Percentiles rank a stretch among this genome's conserved stretches.
Conservation (phyloP, 2,329 filamentous ascomycete species). For the Ramichloridium luteum region DNA sequence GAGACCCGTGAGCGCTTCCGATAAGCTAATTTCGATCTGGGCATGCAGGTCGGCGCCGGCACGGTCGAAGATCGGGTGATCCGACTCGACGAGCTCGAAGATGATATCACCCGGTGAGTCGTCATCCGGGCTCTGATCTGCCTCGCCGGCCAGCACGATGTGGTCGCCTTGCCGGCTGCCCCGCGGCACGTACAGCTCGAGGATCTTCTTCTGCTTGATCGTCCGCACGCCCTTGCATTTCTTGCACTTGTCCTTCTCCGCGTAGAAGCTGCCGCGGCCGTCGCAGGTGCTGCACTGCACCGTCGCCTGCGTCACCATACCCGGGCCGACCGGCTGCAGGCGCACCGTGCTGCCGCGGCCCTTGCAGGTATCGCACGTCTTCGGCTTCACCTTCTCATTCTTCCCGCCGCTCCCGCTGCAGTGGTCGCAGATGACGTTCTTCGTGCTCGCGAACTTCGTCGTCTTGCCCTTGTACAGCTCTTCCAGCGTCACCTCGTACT, state of each 20-base stretch:
- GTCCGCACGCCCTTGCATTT: slow-evolving; percentile 88
- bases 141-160: slow-evolving; percentile 84
- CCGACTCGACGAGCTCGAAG: slow-evolving; percentile 72
- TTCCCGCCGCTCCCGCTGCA: slow-evolving; percentile 88
- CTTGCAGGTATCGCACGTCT: slow-evolving; percentile 71
- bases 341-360: slow-evolving; percentile 65
- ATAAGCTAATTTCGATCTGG: slow-evolving; percentile 66
- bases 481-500: slow-evolving; percentile 82
- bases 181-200: slow-evolving; percentile 91
- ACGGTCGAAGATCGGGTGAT: slow-evolving; percentile 70
- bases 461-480: slow-evolving; percentile 98
- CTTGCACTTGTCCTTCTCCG: slow-evolving; percentile 96
- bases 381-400: slow-evolving; percentile 67
- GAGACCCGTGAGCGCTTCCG: slow-evolving; percentile 79
- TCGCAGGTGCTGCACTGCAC: slow-evolving; percentile 72
- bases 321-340: slow-evolving; percentile 72
- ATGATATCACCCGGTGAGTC: slow-evolving; percentile 86
- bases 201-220: slow-evolving; percentile 76
- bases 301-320: slow-evolving; percentile 69
- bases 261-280: slow-evolving; percentile 75
- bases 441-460: slow-evolving; percentile 89
- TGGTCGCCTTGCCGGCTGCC: slow-evolving; percentile 70
- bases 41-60: slow-evolving; percentile 76
- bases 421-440: slow-evolving; percentile 75
- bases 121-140: slow-evolving; percentile 81